Percentiles rank a stretch among this genome's conserved stretches.
phyloP scores from a whole-genome alignment of 176 grass and related monocot genomes.

The Bolboschoenus planiculmis region DNA sequence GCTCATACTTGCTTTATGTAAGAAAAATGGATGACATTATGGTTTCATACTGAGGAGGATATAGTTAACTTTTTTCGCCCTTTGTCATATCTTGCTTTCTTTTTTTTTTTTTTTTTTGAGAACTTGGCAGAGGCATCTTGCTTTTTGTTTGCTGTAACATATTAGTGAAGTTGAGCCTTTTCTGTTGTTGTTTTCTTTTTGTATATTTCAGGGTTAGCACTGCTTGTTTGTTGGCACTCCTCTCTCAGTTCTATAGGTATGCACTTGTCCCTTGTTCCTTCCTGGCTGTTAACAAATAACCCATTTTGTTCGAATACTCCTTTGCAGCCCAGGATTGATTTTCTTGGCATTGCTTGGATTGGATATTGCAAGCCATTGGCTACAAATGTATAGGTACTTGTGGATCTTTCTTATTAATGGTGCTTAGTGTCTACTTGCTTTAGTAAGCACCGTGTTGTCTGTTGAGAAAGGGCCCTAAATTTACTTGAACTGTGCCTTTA shows the following conservation, averaged over 20 bases:
- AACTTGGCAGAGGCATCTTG: not conserved
- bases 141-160: not conserved
- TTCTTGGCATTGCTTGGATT: slow-evolving; percentile 83
- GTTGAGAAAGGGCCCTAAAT: not conserved
- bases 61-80: not conserved
- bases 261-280: not conserved
- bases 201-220: slow-evolving; percentile 84
- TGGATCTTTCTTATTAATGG: not conserved
- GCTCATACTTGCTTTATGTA: not conserved
- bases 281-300: not conserved
- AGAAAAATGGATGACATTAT: not conserved
- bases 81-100: slow-evolving; percentile 15
- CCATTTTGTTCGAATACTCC: slow-evolving; percentile 23
- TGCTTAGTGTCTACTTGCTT: not conserved
- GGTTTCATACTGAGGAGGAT: not conserved
- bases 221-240: slow-evolving; percentile 81
- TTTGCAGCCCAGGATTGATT: slow-evolving; percentile 73
- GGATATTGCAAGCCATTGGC: slow-evolving; percentile 94
- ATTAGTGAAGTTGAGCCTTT: not conserved
- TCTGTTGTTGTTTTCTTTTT: not conserved
- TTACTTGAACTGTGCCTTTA: not conserved
- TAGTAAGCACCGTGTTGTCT: not conserved
- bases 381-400: slow-evolving; percentile 93
- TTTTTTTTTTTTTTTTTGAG: too few species aligned
- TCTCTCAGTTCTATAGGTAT: slow-evolving; percentile 91